Evolutionary conservation across 2,329 filamentous ascomycete genomes (phyloP).

Genomic region (Seiridium cupressi): DNA sequence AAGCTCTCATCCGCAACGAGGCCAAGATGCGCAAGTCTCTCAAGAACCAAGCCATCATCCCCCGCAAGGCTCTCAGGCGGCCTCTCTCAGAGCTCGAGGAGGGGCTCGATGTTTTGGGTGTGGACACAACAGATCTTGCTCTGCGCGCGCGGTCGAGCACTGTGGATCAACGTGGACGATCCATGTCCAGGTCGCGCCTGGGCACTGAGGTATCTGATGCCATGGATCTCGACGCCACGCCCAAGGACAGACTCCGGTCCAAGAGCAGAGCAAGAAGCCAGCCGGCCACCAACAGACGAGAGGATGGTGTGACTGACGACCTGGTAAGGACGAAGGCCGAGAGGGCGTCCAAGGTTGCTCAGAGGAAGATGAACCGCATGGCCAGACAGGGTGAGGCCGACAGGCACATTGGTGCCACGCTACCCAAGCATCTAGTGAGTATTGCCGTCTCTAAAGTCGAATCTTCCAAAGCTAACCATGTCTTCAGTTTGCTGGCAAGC

Average conservation of each 20-base stretch:
- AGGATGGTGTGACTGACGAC: slow-evolving; percentile 74
- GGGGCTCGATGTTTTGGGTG: slow-evolving; percentile 79
- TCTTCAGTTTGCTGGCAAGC: slow-evolving; percentile 12
- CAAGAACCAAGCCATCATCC: slow-evolving; percentile 95
- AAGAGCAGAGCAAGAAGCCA: slow-evolving; percentile 69
- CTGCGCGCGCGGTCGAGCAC: slow-evolving; percentile 69
- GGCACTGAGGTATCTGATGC: slow-evolving; percentile 64
- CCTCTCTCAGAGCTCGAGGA: slow-evolving; percentile 84
- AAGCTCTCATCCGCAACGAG: slow-evolving; percentile 87
- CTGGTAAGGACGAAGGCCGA: slow-evolving; percentile 74
- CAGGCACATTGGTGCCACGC: slow-evolving; percentile 76
- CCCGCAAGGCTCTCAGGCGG: slow-evolving; percentile 77
- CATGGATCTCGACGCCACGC: slow-evolving; percentile 71
- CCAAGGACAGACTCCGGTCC: slow-evolving; percentile 63
- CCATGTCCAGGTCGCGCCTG: slow-evolving; percentile 59
- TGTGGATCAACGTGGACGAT: slow-evolving; percentile 66
- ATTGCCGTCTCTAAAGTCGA: too few species aligned
- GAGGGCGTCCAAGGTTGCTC: slow-evolving; percentile 80
- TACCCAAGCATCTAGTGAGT: slow-evolving; percentile 88
- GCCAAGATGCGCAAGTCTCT: slow-evolving; percentile 92
- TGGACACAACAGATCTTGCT: slow-evolving; percentile 75
- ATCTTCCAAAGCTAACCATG: background rate
- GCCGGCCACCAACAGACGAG: slow-evolving; percentile 64
- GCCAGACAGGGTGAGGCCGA: slow-evolving; percentile 96
- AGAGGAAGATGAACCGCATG: slow-evolving; percentile 99